Evolutionary conservation across 1,139 yeast genomes (phyloP), one percentile per base, ranked within the genome.

Genomic region (Geotrichum citri-aurantii): DNA sequence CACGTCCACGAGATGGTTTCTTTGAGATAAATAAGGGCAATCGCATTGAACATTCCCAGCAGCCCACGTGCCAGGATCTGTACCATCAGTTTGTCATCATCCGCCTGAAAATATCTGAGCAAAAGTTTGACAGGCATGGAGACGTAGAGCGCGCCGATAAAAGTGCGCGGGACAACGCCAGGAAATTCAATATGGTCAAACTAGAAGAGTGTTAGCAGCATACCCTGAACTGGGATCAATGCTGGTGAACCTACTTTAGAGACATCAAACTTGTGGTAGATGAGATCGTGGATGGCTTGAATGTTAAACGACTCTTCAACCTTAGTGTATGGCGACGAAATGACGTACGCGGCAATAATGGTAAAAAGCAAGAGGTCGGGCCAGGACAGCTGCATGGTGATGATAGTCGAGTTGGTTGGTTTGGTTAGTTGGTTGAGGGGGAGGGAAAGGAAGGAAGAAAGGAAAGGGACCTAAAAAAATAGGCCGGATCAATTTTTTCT

Each of bases 301-400:
- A 89, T 77, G 66, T 86, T 89, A 77, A 93, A 93, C 42, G 96
- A 88, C 70, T 93, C 99, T 69, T 93, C 98, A 0, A 93, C 97
- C 71, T 93, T 92, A 3, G 97, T 86, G 71, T 77, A 90, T 0
- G 97, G 97, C 0, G 96, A 79, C 2, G 81, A 65, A 24, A 76
- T 65, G 63, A 86, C 68, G 69, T 86, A 72, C 58, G 59, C 66
- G 52, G 62, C 66, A 33, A 69, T 64, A 59, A 67, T 61, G 51
- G 62, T 61, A 49, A 66, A 63, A 53, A 68, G 61, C 31, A 65
- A 49, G 42, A 57, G 58, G 52, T 64, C 70, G n/a, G 54, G 53
- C 26, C 53, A 54, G 24, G 60, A 63, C 27, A 62, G 50, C 42
- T 54, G 54, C 65, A 63, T 63, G n/a, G 40, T 60, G 56, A 52